Conservation (phyloP, 768 basidiomycete species). For the Scleroderma bovista region DNA sequence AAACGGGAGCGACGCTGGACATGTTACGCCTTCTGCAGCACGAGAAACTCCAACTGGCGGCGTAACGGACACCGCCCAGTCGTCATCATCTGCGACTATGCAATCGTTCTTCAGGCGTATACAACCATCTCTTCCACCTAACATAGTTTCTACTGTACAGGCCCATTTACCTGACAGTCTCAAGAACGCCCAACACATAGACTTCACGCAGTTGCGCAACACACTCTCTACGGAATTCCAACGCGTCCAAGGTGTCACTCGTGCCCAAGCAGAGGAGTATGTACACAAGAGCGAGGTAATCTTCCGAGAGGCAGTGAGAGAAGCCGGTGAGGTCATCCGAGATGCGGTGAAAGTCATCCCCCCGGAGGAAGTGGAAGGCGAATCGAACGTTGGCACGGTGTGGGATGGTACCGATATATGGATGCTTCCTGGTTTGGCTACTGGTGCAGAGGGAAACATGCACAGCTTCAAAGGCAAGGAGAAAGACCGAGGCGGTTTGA, state of each 20-base stretch:
- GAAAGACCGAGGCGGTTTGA: conserved; percentile 27
- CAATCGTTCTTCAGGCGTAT: conserved; percentile 61
- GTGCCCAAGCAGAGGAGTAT: conserved; percentile 81
- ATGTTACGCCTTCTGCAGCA: conserved; percentile 22
- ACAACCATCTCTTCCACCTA: conserved; percentile 70
- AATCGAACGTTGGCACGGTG: conserved; percentile 36
- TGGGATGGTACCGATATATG: conserved; percentile 92
- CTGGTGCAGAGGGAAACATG: conserved; percentile 14
- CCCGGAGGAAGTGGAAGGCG: conserved; percentile 48
- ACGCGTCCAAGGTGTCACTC: conserved; percentile 68
- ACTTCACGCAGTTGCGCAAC: conserved; percentile 61
- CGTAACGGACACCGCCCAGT: conserved; percentile 7
- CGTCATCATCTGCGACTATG: conserved; percentile 20
- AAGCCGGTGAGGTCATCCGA: conserved; percentile 73
- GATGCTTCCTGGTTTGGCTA: conserved; percentile 49
- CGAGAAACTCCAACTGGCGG: conserved; percentile 8
- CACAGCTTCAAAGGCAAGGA: conserved; percentile 31
- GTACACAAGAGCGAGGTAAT: conserved; percentile 67
- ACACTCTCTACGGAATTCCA: conserved; percentile 62
- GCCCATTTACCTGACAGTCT: conserved; percentile 62
- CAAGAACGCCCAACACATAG: conserved; percentile 57
- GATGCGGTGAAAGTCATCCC: conserved; percentile 94
- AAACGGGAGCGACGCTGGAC: conserved; percentile 19
- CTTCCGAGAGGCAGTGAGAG: conserved; percentile 65
- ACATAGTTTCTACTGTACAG: conserved; percentile 63